Conservation (phyloP, 2,329 filamentous ascomycete genomes). For the Pseudogymnoascus sp. region DNA sequence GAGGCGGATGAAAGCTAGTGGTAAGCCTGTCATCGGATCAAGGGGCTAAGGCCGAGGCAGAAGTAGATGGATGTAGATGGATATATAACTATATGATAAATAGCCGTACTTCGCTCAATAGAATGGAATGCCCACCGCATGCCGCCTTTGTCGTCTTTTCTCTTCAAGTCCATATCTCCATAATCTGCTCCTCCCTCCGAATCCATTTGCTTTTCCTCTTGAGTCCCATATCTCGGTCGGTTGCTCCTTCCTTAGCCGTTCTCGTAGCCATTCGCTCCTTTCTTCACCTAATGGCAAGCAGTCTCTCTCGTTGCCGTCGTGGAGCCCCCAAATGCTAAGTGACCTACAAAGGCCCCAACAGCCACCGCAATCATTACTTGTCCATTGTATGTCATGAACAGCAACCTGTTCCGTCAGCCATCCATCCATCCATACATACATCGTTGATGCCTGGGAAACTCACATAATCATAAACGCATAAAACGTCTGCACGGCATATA, state of each 20-base stretch:
- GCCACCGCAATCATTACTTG: conserved; percentile 93
- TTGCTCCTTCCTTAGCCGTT: neutral
- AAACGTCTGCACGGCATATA: conserved; percentile 93
- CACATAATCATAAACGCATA: conserved; percentile 99
- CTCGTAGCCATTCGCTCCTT: neutral
- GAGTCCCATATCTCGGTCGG: neutral
- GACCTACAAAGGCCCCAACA: conserved; percentile 81
- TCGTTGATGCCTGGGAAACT: no score
- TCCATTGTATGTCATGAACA: conserved; percentile 99
- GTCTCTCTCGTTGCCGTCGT: conserved; percentile 72
- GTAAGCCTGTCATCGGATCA: neutral
- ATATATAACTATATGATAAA: neutral
- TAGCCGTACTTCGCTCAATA: neutral
- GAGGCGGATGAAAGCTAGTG: neutral
- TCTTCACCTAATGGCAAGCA: conserved; percentile 68
- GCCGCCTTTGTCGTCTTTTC: neutral
- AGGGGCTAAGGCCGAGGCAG: no score
- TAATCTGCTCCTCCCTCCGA: neutral
- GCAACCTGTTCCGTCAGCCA: conserved; percentile 69
- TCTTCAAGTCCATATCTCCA: neutral
- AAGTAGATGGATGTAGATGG: neutral
- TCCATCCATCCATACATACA: no score
- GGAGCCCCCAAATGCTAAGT: conserved; percentile 67
- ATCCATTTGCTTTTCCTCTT: neutral
- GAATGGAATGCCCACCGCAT: neutral